These are phyloP conservation scores for Tulasnella sp. DNA, from an alignment of 768 basidiomycete genomes.

Conservation along the genomic window DNA sequence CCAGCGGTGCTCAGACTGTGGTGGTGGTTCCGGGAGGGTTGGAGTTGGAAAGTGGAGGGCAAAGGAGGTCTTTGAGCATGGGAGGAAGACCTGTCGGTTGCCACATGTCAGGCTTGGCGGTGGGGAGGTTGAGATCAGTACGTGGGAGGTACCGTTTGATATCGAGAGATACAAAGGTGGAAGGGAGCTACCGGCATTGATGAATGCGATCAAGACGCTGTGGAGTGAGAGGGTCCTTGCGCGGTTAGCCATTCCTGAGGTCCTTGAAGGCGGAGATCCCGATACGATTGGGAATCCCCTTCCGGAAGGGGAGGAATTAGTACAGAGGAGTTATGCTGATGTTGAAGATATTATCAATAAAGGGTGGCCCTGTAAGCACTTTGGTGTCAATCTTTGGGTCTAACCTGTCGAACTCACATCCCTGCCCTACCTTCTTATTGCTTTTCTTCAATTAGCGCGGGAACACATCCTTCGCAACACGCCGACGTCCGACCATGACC, in stretches of 20 bases:
- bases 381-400: background rate
- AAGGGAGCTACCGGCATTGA: slow-evolving; percentile 8
- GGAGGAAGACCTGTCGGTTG: slow-evolving; percentile 16
- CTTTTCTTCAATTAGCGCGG: background rate
- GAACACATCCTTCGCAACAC: background rate
- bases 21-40: slow-evolving; percentile 12
- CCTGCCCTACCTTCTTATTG: background rate
- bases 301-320: slow-evolving; percentile 1
- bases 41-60: slow-evolving; percentile 17
- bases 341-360: slow-evolving; percentile 8
- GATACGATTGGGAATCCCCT: background rate
- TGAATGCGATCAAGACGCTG: slow-evolving; percentile 11
- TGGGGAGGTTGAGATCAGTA: slow-evolving; percentile 16
- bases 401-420: background rate
- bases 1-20: slow-evolving; percentile 16
- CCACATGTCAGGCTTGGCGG: slow-evolving; percentile 15
- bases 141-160: slow-evolving; percentile 16
- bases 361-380: slow-evolving; percentile 12
- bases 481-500: background rate
- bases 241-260: slow-evolving; percentile 16
- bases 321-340: slow-evolving; percentile 13
- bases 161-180: slow-evolving; percentile 8
- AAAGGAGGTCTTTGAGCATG: slow-evolving; percentile 17
- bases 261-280: slow-evolving; percentile 14
- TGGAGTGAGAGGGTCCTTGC: slow-evolving; percentile 17